Evolutionary conservation across 345 rosid species (phyloP), one percentile per base, ranked within the genome.

Genomic region (Corymbia maculata): DNA sequence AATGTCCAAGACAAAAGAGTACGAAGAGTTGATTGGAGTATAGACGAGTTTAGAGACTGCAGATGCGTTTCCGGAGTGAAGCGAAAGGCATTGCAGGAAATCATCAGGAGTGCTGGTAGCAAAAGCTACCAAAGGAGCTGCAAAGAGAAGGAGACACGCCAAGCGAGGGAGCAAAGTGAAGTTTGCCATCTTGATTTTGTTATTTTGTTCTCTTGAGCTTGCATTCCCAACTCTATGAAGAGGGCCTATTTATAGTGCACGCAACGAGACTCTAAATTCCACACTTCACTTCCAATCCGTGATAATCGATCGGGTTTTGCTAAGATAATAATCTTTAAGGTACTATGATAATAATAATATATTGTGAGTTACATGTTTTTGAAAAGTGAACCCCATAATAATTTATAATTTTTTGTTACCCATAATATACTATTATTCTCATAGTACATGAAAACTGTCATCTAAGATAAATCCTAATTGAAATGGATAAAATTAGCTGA

Each of bases 81-180:
- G 30, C n/a, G 88, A 66, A 15, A 90, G 89, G 47, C 91, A 90
- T 36, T 61, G 88, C 19, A 90, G 52, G 47, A 90, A 90, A 57
- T 30, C 59, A 5, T 88, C 87, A 13, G 50, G 68, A 86, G n/a
- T 7, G 2, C 55, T 12, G 36, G 4, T 17, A 70, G 24, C 45
- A 36, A 70, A 17, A 36, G 80, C 80, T 70, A 70, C 22, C 45
- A 36, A 4, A 32, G 26, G 80, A 70, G 13, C 3, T 70, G 22
- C 45, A 10, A 36, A 32, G 47, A 36, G 80, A 70, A 70, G 12
- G 47, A 70, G 80, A 70, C 44, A 0, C 8, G 80, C 80, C 3
- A 70, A 70, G 24, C 16, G 80, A 70, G 32, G 47, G 26, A 16
- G 80, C 80, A 17, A 70, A 36, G 80, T 36, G 80, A 70, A 70